Evolutionary conservation across 2,329 filamentous ascomycete genomes (phyloP).

Genomic region (Chaetomium sp.): DNA sequence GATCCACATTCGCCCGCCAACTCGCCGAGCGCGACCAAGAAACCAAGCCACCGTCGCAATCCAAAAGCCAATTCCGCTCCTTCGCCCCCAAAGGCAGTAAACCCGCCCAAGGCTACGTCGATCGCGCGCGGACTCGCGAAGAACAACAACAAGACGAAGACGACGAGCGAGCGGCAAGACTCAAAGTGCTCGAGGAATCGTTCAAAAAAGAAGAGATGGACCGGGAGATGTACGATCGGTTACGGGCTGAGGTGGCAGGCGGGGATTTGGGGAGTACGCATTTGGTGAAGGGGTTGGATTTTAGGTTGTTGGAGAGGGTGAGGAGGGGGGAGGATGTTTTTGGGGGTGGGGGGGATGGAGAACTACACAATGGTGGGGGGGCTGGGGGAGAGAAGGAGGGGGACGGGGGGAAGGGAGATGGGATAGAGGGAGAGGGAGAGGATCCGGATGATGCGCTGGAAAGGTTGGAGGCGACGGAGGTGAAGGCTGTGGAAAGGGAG

Average conservation of each 20-base stretch:
- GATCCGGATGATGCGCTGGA: slow-evolving; percentile 64
- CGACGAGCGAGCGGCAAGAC: slow-evolving; percentile 53
- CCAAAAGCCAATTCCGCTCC: slow-evolving; percentile 68
- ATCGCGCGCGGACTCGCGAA: slow-evolving; percentile 64
- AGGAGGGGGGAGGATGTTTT: slow-evolving; percentile 63
- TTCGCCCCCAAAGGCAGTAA: slow-evolving; percentile 77
- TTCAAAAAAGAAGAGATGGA: slow-evolving; percentile 82
- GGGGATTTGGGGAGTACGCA: slow-evolving; percentile 77
- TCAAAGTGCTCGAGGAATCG: slow-evolving; percentile 74
- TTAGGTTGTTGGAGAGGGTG: slow-evolving; percentile 66
- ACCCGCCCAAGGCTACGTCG: slow-evolving; percentile 73
- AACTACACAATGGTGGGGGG: slow-evolving; percentile 28
- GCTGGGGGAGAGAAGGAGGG: slow-evolving; percentile 25
- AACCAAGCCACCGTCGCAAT: slow-evolving; percentile 45
- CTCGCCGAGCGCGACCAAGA: slow-evolving; percentile 65
- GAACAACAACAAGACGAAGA: slow-evolving; percentile 46
- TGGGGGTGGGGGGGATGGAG: slow-evolving; percentile 28
- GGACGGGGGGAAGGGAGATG: slow-evolving; percentile 46
- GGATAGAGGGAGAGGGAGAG: slow-evolving; percentile 25
- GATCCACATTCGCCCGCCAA: slow-evolving; percentile 70
- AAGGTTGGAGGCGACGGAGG: slow-evolving; percentile 47
- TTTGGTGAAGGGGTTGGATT: slow-evolving; percentile 86
- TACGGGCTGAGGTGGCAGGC: slow-evolving; percentile 71
- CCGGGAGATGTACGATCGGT: slow-evolving; percentile 65
- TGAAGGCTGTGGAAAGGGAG: slow-evolving; percentile 47